Evolutionary conservation across 148 eudicot genomes (phyloP).

Genomic region (Rhododendron griersonianum): DNA sequence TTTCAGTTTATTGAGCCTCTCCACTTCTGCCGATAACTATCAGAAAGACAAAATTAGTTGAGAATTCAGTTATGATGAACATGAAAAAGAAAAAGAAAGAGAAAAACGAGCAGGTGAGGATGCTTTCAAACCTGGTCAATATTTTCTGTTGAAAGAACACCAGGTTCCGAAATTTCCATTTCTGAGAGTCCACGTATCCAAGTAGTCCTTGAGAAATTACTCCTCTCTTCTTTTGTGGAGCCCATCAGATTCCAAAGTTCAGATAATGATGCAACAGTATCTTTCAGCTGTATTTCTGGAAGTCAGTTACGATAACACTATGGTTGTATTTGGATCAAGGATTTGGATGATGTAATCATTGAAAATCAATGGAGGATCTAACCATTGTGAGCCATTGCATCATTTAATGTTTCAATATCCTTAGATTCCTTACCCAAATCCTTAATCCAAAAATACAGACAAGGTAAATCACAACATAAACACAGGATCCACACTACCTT

Average conservation of each 20-base stretch:
- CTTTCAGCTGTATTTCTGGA: slow-evolving; percentile 41
- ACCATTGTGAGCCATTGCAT: background rate
- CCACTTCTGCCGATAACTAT: slow-evolving; percentile 65
- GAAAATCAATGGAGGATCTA: background rate
- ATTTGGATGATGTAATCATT: background rate
- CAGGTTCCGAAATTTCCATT: slow-evolving; percentile 36
- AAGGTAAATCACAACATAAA: background rate
- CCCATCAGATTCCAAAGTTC: slow-evolving; percentile 59
- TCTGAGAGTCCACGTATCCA: slow-evolving; percentile 28
- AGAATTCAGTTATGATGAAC: background rate
- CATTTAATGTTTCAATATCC: background rate
- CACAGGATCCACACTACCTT: slow-evolving; percentile 30
- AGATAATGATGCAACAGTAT: slow-evolving; percentile 33
- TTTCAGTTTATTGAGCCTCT: slow-evolving; percentile 59
- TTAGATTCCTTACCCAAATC: background rate
- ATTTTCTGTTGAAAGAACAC: slow-evolving; percentile 40
- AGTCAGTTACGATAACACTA: background rate
- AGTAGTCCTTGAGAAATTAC: slow-evolving; percentile 26
- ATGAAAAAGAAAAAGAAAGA: background rate
- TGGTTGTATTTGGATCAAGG: background rate
- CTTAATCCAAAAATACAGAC: background rate
- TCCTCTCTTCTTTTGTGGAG: slow-evolving; percentile 39
- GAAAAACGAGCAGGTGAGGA: background rate
- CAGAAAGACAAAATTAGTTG: slow-evolving; percentile 2
- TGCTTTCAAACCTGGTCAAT: slow-evolving; percentile 39